These are phyloP conservation scores for Soucietia sequanensis DNA, from an alignment of 805 yeast genomes.

Conservation along the genomic window DNA sequence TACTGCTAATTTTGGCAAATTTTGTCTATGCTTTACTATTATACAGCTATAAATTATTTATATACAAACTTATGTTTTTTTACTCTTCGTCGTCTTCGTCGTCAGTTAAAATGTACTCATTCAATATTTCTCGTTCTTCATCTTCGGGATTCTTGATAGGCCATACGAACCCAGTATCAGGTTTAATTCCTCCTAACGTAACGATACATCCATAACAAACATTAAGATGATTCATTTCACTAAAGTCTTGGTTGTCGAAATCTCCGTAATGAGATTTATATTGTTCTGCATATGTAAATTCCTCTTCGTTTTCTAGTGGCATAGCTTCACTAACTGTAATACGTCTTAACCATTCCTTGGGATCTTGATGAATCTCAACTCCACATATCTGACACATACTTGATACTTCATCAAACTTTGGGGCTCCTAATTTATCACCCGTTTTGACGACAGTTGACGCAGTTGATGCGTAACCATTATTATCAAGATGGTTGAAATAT, in stretches of 20 bases:
- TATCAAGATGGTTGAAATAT: constrained; percentile 71
- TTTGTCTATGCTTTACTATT: no score
- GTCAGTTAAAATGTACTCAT: constrained; percentile 49
- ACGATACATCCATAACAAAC: constrained; percentile 79
- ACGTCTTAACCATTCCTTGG: constrained; percentile 63
- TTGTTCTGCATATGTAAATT: constrained; percentile 28
- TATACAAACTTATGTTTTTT: not conserved
- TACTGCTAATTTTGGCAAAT: no score
- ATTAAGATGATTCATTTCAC: constrained; percentile 15
- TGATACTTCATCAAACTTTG: constrained; percentile 21
- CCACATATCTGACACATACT: constrained; percentile 57
- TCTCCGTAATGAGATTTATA: constrained; percentile 10
- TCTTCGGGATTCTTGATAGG: constrained; percentile 28
- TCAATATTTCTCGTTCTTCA: constrained; percentile 37
- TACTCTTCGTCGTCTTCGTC: constrained; percentile 19
- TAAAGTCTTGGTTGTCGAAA: constrained; percentile 5
- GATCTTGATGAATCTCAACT: constrained; percentile 50
- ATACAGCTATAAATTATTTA: no score
- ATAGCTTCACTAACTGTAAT: constrained; percentile 64
- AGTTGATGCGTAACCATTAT: constrained; percentile 75
- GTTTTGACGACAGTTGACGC: constrained; percentile 91
- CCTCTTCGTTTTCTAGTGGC: constrained; percentile 41
- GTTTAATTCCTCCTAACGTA: constrained; percentile 52
- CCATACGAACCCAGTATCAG: constrained; percentile 33
- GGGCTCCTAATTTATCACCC: constrained; percentile 69